A percentile compares a stretch with the other conserved stretches of the same genome.
Conservation (phyloP, 148 eudicot species). For the Camellia lanceoleosa region DNA sequence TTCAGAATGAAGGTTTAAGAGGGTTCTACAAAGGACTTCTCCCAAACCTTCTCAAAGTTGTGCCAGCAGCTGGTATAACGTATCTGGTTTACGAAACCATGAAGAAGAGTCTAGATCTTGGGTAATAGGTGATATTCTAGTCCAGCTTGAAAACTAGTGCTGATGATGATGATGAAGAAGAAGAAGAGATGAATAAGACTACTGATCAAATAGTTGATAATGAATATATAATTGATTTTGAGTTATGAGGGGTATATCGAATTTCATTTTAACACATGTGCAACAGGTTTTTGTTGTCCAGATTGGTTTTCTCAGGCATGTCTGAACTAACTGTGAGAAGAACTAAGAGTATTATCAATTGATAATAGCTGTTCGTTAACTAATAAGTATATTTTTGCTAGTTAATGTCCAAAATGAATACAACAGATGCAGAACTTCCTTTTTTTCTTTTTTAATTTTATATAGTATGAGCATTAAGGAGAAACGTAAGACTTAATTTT, state of each 20-base stretch:
- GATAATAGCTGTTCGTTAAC: not conserved
- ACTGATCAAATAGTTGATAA: conserved; percentile 14
- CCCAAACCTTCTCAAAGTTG: conserved; percentile 91
- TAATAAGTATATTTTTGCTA: not conserved
- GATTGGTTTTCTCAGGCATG: conserved; percentile 20
- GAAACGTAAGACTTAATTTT: not conserved
- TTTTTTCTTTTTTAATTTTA: not conserved
- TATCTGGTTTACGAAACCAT: conserved; percentile 86
- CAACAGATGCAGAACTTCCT: not conserved
- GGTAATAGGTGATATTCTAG: conserved; percentile 16
- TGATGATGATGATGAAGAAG: conserved; percentile 21
- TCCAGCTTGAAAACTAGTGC: conserved; percentile 6
- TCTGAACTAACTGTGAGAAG: conserved; percentile 11
- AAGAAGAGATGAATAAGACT: conserved; percentile 20
- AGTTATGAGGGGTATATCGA: conserved; percentile 14
- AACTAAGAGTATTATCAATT: conserved; percentile 11
- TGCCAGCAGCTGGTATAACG: conserved; percentile 93
- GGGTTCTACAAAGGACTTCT: conserved; percentile 97
- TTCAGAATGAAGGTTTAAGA: conserved; percentile 55
- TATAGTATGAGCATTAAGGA: not conserved
- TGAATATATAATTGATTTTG: conserved; percentile 14
- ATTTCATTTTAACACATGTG: conserved; percentile 13
- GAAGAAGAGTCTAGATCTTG: conserved; percentile 82
- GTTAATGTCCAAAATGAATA: not conserved
- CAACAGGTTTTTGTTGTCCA: conserved; percentile 13